phyloP scores from a whole-genome alignment of 1,284 basidiomycete species.

The Ustilago hordei region DNA sequence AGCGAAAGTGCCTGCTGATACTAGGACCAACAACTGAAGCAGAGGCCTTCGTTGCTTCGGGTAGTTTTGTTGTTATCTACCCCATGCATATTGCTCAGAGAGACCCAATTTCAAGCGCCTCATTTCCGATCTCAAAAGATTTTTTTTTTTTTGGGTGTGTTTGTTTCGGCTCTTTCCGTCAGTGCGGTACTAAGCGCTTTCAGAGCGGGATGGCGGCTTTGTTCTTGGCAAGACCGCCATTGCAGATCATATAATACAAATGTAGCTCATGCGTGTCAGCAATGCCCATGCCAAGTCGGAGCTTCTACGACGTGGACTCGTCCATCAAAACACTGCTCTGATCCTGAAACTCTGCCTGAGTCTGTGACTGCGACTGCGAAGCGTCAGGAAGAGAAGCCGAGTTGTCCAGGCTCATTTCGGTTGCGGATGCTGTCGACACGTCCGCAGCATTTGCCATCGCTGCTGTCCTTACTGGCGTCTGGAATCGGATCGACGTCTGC shows the following conservation, averaged over 20 bases:
- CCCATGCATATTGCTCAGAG: slow-evolving; percentile 4
- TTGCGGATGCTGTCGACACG: slow-evolving; percentile 10
- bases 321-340: slow-evolving; percentile 43
- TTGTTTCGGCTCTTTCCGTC: slow-evolving; percentile 7
- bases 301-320: slow-evolving; percentile 30
- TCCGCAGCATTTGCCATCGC: slow-evolving; percentile 6
- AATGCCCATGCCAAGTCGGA: background rate
- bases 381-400: slow-evolving; percentile 2
- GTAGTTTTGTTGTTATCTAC: background rate
- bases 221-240: background rate
- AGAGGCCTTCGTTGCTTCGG: background rate
- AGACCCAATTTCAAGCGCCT: slow-evolving; percentile 1
- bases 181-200: background rate
- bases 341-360: slow-evolving; percentile 6
- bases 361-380: slow-evolving; percentile 1
- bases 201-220: background rate
- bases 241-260: background rate
- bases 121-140: background rate
- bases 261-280: background rate
- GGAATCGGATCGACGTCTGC: background rate
- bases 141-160: background rate
- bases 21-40: slow-evolving; percentile 24
- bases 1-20: slow-evolving; percentile 10
- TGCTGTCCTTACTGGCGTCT: background rate
- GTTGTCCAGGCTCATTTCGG: slow-evolving; percentile 47